Conservation (phyloP, 106 monocot genomes). For the Dendrobium officinale region DNA sequence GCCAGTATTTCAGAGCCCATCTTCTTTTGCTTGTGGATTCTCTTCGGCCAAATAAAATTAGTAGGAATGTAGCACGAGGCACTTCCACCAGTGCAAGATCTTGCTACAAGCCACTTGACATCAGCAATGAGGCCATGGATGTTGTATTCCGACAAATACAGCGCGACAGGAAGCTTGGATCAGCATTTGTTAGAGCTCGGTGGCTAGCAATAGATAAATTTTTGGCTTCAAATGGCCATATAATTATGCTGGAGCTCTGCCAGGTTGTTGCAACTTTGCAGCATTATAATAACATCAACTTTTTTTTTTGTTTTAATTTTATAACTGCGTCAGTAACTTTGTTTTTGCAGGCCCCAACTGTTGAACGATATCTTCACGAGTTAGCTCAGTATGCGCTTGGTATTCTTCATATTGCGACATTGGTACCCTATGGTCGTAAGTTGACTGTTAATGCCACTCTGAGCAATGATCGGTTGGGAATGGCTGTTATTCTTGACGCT, state of each 20-base stretch:
- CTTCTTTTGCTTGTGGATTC: slow-evolving; percentile 87
- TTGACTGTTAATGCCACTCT: slow-evolving; percentile 67
- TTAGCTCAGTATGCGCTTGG: slow-evolving; percentile 91
- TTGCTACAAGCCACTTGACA: slow-evolving; percentile 87
- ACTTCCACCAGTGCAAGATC: slow-evolving; percentile 59
- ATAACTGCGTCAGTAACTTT: not conserved
- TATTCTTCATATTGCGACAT: slow-evolving; percentile 86
- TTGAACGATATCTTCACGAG: slow-evolving; percentile 90
- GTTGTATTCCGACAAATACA: slow-evolving; percentile 79
- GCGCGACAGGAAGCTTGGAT: slow-evolving; percentile 90
- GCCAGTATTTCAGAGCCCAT: slow-evolving; percentile 89
- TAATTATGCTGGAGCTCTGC: slow-evolving; percentile 78
- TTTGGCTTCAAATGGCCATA: slow-evolving; percentile 76
- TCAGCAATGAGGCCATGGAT: slow-evolving; percentile 95
- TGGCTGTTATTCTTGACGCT: slow-evolving; percentile 89
- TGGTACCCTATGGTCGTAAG: slow-evolving; percentile 73
- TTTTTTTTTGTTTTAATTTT: slow-evolving; percentile 1
- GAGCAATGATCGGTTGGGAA: slow-evolving; percentile 90
- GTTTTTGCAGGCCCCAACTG: slow-evolving; percentile 62
- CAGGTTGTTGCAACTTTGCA: slow-evolving; percentile 39
- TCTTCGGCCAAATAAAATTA: slow-evolving; percentile 82
- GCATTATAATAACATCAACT: not conserved
- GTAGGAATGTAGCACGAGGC: slow-evolving; percentile 49
- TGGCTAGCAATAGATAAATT: slow-evolving; percentile 91
- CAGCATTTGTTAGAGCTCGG: slow-evolving; percentile 74